Evolutionary conservation across 2,329 filamentous ascomycete species (phyloP).

Genomic region (Colletotrichum aenigma): DNA sequence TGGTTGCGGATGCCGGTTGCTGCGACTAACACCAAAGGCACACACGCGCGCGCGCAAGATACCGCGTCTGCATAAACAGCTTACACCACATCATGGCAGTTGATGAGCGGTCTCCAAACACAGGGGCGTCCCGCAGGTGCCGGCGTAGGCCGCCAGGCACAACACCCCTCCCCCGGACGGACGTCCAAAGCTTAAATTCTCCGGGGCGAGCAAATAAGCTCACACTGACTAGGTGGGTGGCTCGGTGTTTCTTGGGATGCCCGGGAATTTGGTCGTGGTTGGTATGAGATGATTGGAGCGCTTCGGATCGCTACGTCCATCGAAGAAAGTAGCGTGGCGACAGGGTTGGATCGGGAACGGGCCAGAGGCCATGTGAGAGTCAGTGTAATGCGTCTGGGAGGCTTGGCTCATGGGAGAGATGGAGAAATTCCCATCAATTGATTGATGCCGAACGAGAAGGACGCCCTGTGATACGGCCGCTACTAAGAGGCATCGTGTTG

Average conservation of each 20-base stretch:
- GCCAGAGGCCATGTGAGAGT: not conserved
- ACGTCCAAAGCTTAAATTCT: slow-evolving; percentile 8
- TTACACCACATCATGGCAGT: not conserved
- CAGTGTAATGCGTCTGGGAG: not conserved
- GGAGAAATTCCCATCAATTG: not conserved
- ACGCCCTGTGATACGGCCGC: not conserved
- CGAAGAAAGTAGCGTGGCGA: not conserved
- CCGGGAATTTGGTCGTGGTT: not conserved
- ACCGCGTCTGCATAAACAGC: not conserved
- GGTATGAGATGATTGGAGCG: not conserved
- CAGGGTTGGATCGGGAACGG: not conserved
- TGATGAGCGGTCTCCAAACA: not conserved
- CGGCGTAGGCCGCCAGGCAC: not conserved
- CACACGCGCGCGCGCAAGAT: not conserved
- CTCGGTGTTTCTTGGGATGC: not conserved
- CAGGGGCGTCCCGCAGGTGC: not conserved
- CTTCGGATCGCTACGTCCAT: not conserved
- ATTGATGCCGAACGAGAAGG: not conserved
- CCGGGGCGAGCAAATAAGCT: not conserved
- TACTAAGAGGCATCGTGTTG: not conserved
- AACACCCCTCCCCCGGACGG: not conserved
- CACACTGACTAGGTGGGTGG: not conserved
- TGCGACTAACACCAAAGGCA: not conserved
- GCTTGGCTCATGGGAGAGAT: not conserved
- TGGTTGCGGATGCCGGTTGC: not conserved